Evolutionary conservation across 139 green algal genomes (phyloP), one percentile per base, ranked within the genome.

Genomic region (Micractinium sp.): DNA sequence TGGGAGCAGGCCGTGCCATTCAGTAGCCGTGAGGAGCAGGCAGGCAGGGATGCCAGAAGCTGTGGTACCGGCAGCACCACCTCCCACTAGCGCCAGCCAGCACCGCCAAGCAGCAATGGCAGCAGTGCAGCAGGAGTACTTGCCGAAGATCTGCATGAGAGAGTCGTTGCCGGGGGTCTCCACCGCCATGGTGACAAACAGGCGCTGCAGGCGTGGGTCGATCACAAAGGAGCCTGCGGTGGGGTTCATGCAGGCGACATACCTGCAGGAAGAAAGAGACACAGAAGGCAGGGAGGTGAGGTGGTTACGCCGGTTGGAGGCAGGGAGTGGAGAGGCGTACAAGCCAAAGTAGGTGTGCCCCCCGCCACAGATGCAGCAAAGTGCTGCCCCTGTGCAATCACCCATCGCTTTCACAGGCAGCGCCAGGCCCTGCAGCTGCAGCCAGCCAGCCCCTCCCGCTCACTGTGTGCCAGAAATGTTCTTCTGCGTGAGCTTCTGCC

Each of bases 131-230:
- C 47, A 56, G 47, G 47, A 9, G 7, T 56, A 56, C 71, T 77
- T 33, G 35, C 96, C 96, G 88, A 97, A 98, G 89, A 98, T 98
- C 91, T 94, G 95, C 96, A 98, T 98, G 18, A 98, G 92, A 20
- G 92, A 96, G 85, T 98, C 96, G 79, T 96, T 94, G 75, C 95
- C 94, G 2, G 96, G 96, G 91, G 97, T 97, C 89, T 97, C 96
- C 89, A 98, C 94, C 39, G 96, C 96, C 66, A 98, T 93, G 19
- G 96, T 98, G 92, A 97, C 97, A 95, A 98, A 98, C 29, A 98
- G 95, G 22, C 96, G 95, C 93, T 98, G 96, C 92, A 98, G 93
- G 63, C 96, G 93, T 27, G 96, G 96, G 94, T 98, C 97, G 93
- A 98, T 94, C 69, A 96, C 88, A 88, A 98, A 98, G 27, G 95